A percentile compares a stretch with the other conserved stretches of the same genome.
phyloP scores from a whole-genome alignment of 2,329 filamentous ascomycete genomes.

The Cladophialophora yegresii region DNA sequence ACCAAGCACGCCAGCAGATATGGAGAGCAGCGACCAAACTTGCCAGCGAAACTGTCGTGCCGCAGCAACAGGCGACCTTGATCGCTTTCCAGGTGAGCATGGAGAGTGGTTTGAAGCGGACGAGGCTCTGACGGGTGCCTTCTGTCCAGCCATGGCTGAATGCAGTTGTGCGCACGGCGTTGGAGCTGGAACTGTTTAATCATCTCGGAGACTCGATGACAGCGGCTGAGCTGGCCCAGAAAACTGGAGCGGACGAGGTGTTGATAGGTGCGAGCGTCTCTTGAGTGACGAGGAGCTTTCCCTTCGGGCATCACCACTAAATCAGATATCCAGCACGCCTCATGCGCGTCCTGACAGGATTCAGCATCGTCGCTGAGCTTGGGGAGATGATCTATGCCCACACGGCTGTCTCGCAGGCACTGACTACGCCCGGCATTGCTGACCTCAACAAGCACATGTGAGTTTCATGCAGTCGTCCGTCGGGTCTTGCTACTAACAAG shows the following conservation, averaged over 20 bases:
- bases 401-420: conserved; percentile 13
- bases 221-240: conserved; percentile 37
- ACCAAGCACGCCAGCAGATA: conserved; percentile 16
- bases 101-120: background rate
- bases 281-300: background rate
- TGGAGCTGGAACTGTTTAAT: conserved; percentile 19
- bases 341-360: conserved; percentile 20
- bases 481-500: background rate
- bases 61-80: conserved; percentile 9
- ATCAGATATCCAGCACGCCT: conserved; percentile 9
- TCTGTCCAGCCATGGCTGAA: conserved; percentile 18
- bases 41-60: conserved; percentile 11
- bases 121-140: background rate
- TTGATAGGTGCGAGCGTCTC: conserved; percentile 38
- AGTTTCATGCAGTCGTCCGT: background rate
- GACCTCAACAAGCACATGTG: conserved; percentile 24
- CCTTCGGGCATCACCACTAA: background rate
- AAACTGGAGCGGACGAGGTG: conserved; percentile 39
- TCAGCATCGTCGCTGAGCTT: conserved; percentile 17
- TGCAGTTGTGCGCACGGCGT: conserved; percentile 17
- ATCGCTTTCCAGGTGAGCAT: conserved; percentile 19
- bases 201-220: conserved; percentile 28
- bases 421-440: conserved; percentile 9
- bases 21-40: conserved; percentile 11
- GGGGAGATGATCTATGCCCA: conserved; percentile 16